Evolutionary conservation across 2,329 filamentous ascomycete genomes (phyloP), one percentile per base, ranked within the genome.

Genomic region (Aaosphaeria arxii): DNA sequence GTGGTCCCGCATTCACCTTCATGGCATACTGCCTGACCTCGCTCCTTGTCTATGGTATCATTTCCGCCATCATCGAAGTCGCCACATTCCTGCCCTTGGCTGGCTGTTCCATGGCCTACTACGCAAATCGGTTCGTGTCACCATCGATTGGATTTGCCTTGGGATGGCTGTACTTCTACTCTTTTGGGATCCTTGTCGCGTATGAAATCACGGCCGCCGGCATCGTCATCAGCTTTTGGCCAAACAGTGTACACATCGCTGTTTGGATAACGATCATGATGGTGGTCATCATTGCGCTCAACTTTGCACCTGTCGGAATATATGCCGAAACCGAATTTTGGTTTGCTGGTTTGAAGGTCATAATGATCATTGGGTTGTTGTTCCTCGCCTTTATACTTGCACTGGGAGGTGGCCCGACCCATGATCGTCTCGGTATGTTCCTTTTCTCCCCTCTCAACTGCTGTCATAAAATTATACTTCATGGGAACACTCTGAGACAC

Each of bases 231-330:
- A 73, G 82, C 44, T 86, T 84, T 61, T 86, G 83, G 83, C 44
- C 52, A 7, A 70, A 73, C 1, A 67, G 70, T 3, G 74, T 83
- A 24, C 75, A 74, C 24, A 67, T 79, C 4, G 81, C 74, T 3
- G 77, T 84, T 2, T 86, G 81, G 78, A 84, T 86, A 49, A 74
- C 80, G 45, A 72, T 85, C 32, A 75, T 84, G 44, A 71, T 83
- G 28, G 29, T 78, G 32, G 64, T 57, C 29, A 54, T 59, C 38
- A 40, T 56, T n/a, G 52, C 40, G 9, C 41, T 60, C 31, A 60
- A 60, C 44, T 45, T 44, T 32, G 49, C 46, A 17, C 52, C 53
- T 3, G 57, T 54, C 4, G 35, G 45, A 9, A 42, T 53, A 4
- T 57, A 53, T 30, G 54, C 74, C 31, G 75, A 77, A 53, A 67